phyloP scores from a whole-genome alignment of 148 eudicot species.

The Rhododendron molle region DNA sequence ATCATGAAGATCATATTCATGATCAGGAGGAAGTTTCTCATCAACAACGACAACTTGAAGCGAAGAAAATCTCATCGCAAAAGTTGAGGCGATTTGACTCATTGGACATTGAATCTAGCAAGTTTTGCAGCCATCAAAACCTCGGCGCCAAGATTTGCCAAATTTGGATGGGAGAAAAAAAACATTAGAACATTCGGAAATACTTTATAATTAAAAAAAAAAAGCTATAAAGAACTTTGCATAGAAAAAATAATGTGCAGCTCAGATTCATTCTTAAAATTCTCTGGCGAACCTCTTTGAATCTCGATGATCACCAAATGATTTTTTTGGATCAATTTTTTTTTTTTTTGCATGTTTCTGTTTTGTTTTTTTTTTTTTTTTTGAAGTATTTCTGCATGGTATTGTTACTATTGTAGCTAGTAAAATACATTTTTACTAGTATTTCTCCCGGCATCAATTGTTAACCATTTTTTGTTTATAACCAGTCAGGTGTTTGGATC shows the following conservation, averaged over 20 bases:
- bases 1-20: background rate
- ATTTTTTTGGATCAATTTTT: background rate
- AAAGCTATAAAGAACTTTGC: too few species aligned
- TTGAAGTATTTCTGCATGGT: background rate
- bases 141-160: background rate
- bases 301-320: background rate
- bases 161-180: background rate
- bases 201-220: too few species aligned
- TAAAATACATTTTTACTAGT: background rate
- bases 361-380: background rate
- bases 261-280: too few species aligned
- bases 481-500: too few species aligned
- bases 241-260: too few species aligned
- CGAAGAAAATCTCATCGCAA: background rate
- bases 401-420: too few species aligned
- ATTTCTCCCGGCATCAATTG: too few species aligned
- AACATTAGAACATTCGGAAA: too few species aligned
- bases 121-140: background rate
- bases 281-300: background rate
- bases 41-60: background rate
- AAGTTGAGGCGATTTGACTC: conserved; percentile 12
- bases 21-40: background rate
- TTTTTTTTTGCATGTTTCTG: background rate
- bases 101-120: conserved; percentile 15
- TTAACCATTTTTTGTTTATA: too few species aligned